A percentile compares a stretch with the other conserved stretches of the same genome.
These are phyloP conservation scores for Eremothecium sinecaudum DNA, from an alignment of 1,139 yeast species.

Conservation along the genomic window DNA sequence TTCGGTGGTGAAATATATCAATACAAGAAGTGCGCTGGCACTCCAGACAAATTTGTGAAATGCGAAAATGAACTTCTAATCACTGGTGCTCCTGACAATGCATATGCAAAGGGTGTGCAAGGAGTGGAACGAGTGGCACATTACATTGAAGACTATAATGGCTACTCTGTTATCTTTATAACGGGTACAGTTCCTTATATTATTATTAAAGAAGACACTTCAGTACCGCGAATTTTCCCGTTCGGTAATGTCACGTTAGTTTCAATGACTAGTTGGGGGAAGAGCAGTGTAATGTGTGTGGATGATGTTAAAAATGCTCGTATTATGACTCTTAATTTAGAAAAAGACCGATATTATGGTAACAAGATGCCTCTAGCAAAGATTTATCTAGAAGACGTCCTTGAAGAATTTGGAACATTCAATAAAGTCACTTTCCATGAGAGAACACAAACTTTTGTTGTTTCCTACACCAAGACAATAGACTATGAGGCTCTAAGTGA, in stretches of 20 bases:
- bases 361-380: conserved; percentile 54
- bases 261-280: conserved; percentile 39
- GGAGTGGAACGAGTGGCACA: conserved; percentile 60
- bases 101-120: conserved; percentile 55
- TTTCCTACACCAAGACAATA: conserved; percentile 53
- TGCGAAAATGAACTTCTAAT: conserved; percentile 40
- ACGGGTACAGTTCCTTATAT: conserved; percentile 71
- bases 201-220: conserved; percentile 53
- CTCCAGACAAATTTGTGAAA: conserved; percentile 36
- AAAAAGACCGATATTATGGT: conserved; percentile 42
- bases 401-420: conserved; percentile 51
- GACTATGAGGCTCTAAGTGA: conserved; percentile 67
- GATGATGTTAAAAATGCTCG: conserved; percentile 67
- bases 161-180: conserved; percentile 53
- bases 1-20: conserved; percentile 70
- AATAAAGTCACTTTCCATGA: conserved; percentile 68
- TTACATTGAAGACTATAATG: conserved; percentile 49
- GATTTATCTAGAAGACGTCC: conserved; percentile 28
- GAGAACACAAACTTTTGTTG: conserved; percentile 50
- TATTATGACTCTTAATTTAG: conserved; percentile 39
- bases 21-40: conserved; percentile 49
- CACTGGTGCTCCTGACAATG: conserved; percentile 73
- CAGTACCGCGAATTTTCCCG: conserved; percentile 58
- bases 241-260: conserved; percentile 57
- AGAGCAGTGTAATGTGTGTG: conserved; percentile 46